Conservation (phyloP, 108 stramenopile genomes). For the Pseudonitzschia delicatissima region DNA sequence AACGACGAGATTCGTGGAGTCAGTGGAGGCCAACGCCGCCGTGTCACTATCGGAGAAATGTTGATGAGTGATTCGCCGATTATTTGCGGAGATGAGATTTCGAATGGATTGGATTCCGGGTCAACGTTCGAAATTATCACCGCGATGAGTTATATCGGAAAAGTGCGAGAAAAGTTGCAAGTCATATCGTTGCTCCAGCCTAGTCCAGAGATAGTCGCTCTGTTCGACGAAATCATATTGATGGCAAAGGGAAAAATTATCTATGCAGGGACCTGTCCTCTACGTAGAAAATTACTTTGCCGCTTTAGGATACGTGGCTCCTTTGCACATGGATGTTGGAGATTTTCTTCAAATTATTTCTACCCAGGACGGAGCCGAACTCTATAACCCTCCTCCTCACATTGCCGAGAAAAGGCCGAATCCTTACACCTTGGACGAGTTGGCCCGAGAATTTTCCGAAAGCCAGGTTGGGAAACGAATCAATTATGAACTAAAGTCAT, state of each 20-base stretch:
- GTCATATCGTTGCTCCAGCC: slow-evolving; percentile 91
- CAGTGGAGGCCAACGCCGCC: slow-evolving; percentile 68
- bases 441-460: slow-evolving; percentile 59
- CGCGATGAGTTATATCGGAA: slow-evolving; percentile 24
- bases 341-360: slow-evolving; percentile 78
- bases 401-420: slow-evolving; percentile 21
- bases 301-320: slow-evolving; percentile 58
- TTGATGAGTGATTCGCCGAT: slow-evolving; percentile 55
- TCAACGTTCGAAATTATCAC: slow-evolving; percentile 68
- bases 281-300: slow-evolving; percentile 73
- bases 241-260: slow-evolving; percentile 76
- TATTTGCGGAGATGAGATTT: slow-evolving; percentile 86
- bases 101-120: slow-evolving; percentile 80
- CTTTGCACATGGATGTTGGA: slow-evolving; percentile 73
- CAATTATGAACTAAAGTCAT: slow-evolving; percentile 11
- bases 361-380: slow-evolving; percentile 41
- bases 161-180: slow-evolving; percentile 43
- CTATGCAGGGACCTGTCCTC: slow-evolving; percentile 82
- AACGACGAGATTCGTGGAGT: slow-evolving; percentile 76
- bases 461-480: slow-evolving; percentile 31
- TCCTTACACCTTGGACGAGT: slow-evolving; percentile 40
- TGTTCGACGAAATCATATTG: slow-evolving; percentile 88
- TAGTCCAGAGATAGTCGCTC: slow-evolving; percentile 87
- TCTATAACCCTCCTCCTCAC: slow-evolving; percentile 33
- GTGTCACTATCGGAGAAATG: slow-evolving; percentile 89